Conservation (phyloP, 1,284 basidiomycete species). For the Coriolopsis trogii region DNA sequence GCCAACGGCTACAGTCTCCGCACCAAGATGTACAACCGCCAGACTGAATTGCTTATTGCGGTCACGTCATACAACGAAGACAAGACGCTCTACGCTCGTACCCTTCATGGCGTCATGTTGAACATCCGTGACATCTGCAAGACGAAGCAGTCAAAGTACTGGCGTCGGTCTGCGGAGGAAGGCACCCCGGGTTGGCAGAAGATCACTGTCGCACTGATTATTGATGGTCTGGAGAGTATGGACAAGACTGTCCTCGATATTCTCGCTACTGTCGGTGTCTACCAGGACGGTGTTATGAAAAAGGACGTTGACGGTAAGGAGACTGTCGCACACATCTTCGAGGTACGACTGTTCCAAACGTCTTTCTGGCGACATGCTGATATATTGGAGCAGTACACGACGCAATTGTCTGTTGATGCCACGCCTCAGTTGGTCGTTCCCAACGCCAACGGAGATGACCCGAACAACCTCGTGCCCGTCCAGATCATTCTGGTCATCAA, state of each 20-base stretch:
- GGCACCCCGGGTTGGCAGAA: constrained; percentile 91
- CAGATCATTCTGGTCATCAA: constrained; percentile 96
- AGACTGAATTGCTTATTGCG: constrained; percentile 93
- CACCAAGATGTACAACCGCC: constrained; percentile 82
- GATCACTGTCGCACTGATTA: constrained; percentile 90
- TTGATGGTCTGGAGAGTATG: constrained; percentile 95
- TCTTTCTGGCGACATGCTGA: constrained; percentile 1
- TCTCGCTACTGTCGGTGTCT: constrained; percentile 86
- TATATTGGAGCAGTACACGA: constrained; percentile 71
- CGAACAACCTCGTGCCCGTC: constrained; percentile 92
- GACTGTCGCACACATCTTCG: constrained; percentile 90
- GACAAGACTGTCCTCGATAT: constrained; percentile 93
- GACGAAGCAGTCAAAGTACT: constrained; percentile 95
- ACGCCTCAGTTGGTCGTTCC: constrained; percentile 91
- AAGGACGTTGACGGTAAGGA: constrained; percentile 92
- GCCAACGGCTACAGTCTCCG: constrained; percentile 85
- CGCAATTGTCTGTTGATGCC: constrained; percentile 89
- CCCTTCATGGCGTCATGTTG: constrained; percentile 94
- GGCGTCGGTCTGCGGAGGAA: constrained; percentile 83
- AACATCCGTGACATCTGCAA: constrained; percentile 99
- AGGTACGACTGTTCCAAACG: constrained; percentile 60
- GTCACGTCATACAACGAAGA: constrained; percentile 92
- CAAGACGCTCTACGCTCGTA: constrained; percentile 92
- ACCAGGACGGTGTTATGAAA: constrained; percentile 97
- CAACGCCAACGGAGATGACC: constrained; percentile 83